phyloP scores from a whole-genome alignment of 129 eudicot genomes.

The Sambucus nigra region DNA sequence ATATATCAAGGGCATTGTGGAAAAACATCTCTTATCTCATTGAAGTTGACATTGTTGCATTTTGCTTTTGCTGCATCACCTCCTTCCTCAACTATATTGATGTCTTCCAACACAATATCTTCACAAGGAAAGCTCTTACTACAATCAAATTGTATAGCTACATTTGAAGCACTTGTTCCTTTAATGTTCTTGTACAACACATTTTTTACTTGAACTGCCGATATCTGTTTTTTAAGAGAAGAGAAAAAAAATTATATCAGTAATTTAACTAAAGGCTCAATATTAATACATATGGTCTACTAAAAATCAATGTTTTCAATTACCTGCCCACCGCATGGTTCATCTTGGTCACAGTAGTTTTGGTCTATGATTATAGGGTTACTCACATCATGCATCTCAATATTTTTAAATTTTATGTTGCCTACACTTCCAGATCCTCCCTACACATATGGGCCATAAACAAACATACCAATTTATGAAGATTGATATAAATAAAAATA shows the following conservation, averaged over 20 bases:
- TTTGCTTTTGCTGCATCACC: slow-evolving; percentile 28
- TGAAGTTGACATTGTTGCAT: slow-evolving; percentile 48
- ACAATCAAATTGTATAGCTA: slow-evolving; percentile 52
- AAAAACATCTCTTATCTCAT: slow-evolving; percentile 20
- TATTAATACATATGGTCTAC: not conserved
- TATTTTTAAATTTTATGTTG: slow-evolving; percentile 53
- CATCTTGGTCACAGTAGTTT: slow-evolving; percentile 57
- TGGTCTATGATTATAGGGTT: slow-evolving; percentile 86
- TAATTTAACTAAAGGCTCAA: not conserved
- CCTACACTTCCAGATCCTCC: slow-evolving; percentile 89
- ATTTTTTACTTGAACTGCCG: slow-evolving; percentile 65
- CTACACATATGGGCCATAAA: too few relatives aligned
- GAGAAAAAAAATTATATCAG: too few relatives aligned
- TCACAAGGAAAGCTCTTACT: slow-evolving; percentile 58
- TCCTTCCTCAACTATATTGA: slow-evolving; percentile 22
- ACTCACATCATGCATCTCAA: slow-evolving; percentile 48
- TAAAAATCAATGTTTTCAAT: not conserved
- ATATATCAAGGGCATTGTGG: slow-evolving; percentile 43
- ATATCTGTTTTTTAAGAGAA: slow-evolving; percentile 22
- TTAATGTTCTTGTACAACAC: slow-evolving; percentile 55
- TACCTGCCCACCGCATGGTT: slow-evolving; percentile 61
- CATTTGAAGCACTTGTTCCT: slow-evolving; percentile 54
- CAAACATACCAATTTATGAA: too few relatives aligned
- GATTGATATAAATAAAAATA: too few relatives aligned
- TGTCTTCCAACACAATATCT: slow-evolving; percentile 45